Evolutionary conservation across 176 grass and related monocot species (phyloP).

Genomic region (Poa pratensis): DNA sequence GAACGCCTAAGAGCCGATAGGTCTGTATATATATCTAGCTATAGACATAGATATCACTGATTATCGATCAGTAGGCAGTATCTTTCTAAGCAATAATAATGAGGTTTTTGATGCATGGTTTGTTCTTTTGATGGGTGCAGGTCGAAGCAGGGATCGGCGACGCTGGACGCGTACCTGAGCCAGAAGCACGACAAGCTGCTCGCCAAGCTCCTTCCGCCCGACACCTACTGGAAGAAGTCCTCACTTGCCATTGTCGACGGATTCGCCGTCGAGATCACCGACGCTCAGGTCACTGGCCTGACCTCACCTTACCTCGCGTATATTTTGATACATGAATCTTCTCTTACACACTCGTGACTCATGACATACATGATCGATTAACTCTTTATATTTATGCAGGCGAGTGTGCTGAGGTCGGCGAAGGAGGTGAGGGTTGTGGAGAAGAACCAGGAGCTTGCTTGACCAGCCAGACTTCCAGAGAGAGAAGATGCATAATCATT

Average conservation of each 20-base stretch:
- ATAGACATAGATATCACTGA: neutral
- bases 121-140: slow-evolving; percentile 32
- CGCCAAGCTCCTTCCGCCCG: slow-evolving; percentile 59
- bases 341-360: neutral
- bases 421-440: slow-evolving; percentile 96
- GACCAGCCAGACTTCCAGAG: slow-evolving; percentile 30
- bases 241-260: slow-evolving; percentile 96
- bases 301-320: no score
- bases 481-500: neutral
- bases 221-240: slow-evolving; percentile 79
- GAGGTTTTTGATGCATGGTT: neutral
- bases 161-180: slow-evolving; percentile 81
- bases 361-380: neutral
- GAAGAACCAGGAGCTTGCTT: slow-evolving; percentile 97
- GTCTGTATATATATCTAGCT: slow-evolving; percentile 31
- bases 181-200: slow-evolving; percentile 90
- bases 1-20: slow-evolving; percentile 75
- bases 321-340: neutral
- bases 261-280: slow-evolving; percentile 84
- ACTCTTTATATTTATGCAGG: slow-evolving; percentile 40
- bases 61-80: neutral
- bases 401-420: slow-evolving; percentile 62
- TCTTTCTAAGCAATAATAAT: neutral
- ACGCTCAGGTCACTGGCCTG: slow-evolving; percentile 56
- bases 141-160: slow-evolving; percentile 75